Percentiles rank a stretch among this genome's conserved stretches.
phyloP scores from a whole-genome alignment of 139 green algal genomes.

The Haematococcus sp. region DNA sequence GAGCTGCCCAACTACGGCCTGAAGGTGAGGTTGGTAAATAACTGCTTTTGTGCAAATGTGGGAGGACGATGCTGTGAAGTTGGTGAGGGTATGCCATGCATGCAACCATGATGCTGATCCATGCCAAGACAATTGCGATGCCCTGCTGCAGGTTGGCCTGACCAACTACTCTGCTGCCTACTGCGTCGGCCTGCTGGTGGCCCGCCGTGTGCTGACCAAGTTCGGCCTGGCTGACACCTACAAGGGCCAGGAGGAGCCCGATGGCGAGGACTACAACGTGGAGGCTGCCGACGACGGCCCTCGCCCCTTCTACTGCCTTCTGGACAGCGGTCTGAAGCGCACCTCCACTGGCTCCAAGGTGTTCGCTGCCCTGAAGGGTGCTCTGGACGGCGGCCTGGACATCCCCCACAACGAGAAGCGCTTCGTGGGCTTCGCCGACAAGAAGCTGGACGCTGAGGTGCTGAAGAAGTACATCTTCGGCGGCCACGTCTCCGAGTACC shows the following conservation, averaged over 20 bases:
- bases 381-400: conserved; percentile 94
- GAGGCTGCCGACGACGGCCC: conserved; percentile 85
- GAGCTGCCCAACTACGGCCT: conserved; percentile 95
- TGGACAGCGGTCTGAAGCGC: conserved; percentile 96
- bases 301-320: conserved; percentile 91
- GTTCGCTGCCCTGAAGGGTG: conserved; percentile 68
- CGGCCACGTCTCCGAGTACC: conserved; percentile 97
- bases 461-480: conserved; percentile 93
- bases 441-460: conserved; percentile 90
- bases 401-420: conserved; percentile 99
- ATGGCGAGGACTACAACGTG: conserved; percentile 96
- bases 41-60: too few relatives aligned
- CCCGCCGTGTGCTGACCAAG: conserved; percentile 92
- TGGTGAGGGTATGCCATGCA: too few relatives aligned
- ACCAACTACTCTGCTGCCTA: conserved; percentile 98
- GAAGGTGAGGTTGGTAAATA: conserved; percentile 32
- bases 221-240: conserved; percentile 90
- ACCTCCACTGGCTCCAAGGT: conserved; percentile 94
- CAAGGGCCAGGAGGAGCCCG: conserved; percentile 67
- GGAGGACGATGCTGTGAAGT: too few relatives aligned
- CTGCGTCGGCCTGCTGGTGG: conserved; percentile 90
- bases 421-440: conserved; percentile 92
- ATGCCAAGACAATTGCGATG: background rate
- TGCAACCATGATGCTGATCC: background rate
- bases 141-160: conserved; percentile 60